A percentile compares a stretch with the other conserved stretches of the same genome.
phyloP scores from a whole-genome alignment of 306 rosid genomes.

The Trifolium repens region DNA sequence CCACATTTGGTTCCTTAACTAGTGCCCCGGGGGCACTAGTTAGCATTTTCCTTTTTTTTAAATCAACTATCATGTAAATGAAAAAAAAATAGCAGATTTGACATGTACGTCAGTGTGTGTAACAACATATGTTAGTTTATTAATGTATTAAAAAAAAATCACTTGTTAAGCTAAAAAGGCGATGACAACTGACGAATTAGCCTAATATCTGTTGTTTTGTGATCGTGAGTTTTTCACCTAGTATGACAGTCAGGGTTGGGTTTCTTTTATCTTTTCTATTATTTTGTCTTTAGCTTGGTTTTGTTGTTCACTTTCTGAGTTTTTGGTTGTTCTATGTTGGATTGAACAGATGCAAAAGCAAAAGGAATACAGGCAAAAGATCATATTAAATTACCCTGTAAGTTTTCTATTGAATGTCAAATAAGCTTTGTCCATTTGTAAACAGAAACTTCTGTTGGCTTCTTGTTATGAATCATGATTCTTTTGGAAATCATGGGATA shows the following conservation, averaged over 20 bases:
- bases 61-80: neutral
- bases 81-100: neutral
- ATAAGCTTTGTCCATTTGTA: conserved; percentile 16
- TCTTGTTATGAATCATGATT: conserved; percentile 36
- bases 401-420: conserved; percentile 37
- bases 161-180: conserved; percentile 20
- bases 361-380: conserved; percentile 75
- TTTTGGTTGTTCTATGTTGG: conserved; percentile 33
- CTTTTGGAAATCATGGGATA: conserved; percentile 19
- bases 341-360: conserved; percentile 76
- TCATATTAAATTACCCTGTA: conserved; percentile 72
- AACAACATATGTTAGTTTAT: conserved; percentile 17
- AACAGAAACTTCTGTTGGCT: conserved; percentile 15
- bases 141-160: neutral
- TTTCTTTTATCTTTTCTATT: conserved; percentile 19
- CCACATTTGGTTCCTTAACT: too few species aligned
- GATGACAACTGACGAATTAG: neutral
- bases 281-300: conserved; percentile 31
- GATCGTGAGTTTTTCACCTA: neutral
- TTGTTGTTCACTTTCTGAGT: conserved; percentile 18
- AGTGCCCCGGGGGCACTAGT: too few species aligned
- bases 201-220: neutral
- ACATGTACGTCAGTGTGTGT: neutral
- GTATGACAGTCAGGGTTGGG: neutral
- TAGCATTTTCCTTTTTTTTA: too few species aligned